Evolutionary conservation across 768 basidiomycete genomes (phyloP).

Genomic region (Fistulinella prunicolor): DNA sequence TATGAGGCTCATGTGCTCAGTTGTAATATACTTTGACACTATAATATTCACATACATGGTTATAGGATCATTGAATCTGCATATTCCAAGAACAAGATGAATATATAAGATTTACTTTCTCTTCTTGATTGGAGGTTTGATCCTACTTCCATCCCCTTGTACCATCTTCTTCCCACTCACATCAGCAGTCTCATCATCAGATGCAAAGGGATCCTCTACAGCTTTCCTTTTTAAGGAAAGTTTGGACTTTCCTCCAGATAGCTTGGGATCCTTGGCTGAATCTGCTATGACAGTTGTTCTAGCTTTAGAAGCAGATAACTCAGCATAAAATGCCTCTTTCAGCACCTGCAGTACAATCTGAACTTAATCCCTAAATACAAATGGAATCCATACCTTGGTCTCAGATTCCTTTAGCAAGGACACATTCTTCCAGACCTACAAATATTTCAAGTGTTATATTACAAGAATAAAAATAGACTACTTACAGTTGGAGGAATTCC

Average conservation of each 20-base stretch:
- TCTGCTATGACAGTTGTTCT: slow-evolving; percentile 17
- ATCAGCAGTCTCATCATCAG: slow-evolving; percentile 38
- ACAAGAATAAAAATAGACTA: not conserved
- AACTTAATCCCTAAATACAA: not conserved
- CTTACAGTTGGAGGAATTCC: slow-evolving; percentile 68
- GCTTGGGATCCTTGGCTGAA: slow-evolving; percentile 18
- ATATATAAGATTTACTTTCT: slow-evolving; percentile 32
- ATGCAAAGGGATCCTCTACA: slow-evolving; percentile 50
- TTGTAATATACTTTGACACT: too few relatives aligned
- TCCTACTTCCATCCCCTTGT: slow-evolving; percentile 30
- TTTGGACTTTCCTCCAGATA: slow-evolving; percentile 35
- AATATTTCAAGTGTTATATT: not conserved
- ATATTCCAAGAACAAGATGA: too few relatives aligned
- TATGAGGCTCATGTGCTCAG: too few relatives aligned
- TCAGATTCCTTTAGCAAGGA: slow-evolving; percentile 57
- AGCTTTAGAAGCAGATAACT: slow-evolving; percentile 36
- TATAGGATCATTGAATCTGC: too few relatives aligned
- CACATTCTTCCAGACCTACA: slow-evolving; percentile 66
- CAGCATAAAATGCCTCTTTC: slow-evolving; percentile 59
- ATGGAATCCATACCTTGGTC: slow-evolving; percentile 49
- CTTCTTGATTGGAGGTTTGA: slow-evolving; percentile 39
- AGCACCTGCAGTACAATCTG: slow-evolving; percentile 42
- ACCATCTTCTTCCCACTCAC: slow-evolving; percentile 9
- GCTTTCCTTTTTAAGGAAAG: slow-evolving; percentile 46
- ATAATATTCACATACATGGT: too few relatives aligned